Evolutionary conservation across 2,329 filamentous ascomycete genomes (phyloP).

Genomic region (Phaeosphaeriaceae sp.): DNA sequence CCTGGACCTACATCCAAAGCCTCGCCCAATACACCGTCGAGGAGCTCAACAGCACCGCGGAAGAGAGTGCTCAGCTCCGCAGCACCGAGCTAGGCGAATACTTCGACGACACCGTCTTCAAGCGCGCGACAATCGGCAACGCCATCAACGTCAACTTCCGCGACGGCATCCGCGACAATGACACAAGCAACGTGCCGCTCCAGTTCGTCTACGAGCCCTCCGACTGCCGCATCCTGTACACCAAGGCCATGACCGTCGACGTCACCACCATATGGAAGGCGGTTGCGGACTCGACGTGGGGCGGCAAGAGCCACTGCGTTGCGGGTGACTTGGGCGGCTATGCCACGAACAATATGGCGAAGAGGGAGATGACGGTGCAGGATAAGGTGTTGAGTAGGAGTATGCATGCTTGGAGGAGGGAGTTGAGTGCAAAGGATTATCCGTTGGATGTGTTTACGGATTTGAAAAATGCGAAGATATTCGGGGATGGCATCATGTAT

Average conservation of each 20-base stretch:
- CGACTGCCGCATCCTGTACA: constrained; percentile 69
- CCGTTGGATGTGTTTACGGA: constrained; percentile 46
- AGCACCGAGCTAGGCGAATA: constrained; percentile 42
- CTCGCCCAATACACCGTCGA: constrained; percentile 30
- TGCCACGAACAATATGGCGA: constrained; percentile 19
- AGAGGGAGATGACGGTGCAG: constrained; percentile 29
- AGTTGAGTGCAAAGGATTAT: constrained; percentile 36
- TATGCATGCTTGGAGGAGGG: constrained; percentile 40
- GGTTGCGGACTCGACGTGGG: constrained; percentile 45
- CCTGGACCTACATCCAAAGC: constrained; percentile 41
- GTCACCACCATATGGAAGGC: constrained; percentile 62
- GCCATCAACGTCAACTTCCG: constrained; percentile 47
- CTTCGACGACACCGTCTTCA: constrained; percentile 38
- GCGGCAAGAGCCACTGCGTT: constrained; percentile 39
- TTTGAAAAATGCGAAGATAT: background rate
- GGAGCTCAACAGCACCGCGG: constrained; percentile 26
- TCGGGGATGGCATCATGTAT: constrained; percentile 1
- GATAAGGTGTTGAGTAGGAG: constrained; percentile 35
- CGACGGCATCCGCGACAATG: constrained; percentile 53
- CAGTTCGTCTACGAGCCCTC: constrained; percentile 69
- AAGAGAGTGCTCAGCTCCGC: constrained; percentile 37
- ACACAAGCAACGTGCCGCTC: constrained; percentile 54
- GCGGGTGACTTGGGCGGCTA: constrained; percentile 36
- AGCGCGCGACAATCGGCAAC: constrained; percentile 34
- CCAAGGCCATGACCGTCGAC: constrained; percentile 61